These are phyloP conservation scores for Nemania sp. DNA, from an alignment of 2,329 filamentous ascomycete genomes.

Conservation along the genomic window DNA sequence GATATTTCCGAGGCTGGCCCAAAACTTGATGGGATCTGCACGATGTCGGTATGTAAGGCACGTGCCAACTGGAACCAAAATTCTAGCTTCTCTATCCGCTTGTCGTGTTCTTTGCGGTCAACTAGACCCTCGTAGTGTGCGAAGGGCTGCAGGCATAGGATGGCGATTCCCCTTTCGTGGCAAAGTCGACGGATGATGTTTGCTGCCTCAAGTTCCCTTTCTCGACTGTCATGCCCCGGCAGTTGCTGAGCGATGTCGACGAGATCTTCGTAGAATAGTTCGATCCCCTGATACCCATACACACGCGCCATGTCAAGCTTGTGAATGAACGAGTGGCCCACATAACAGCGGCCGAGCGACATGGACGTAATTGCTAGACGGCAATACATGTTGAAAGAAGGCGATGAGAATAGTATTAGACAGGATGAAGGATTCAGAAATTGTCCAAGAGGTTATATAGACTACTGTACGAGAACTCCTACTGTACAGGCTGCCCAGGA, in stretches of 20 bases:
- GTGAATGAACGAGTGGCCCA: conserved; percentile 67
- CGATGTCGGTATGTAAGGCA: conserved; percentile 69
- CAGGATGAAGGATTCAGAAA: neutral
- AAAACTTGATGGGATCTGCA: conserved; percentile 76
- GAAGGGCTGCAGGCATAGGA: conserved; percentile 77
- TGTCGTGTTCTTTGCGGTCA: conserved; percentile 61
- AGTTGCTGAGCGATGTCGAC: conserved; percentile 59
- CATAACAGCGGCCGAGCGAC: conserved; percentile 72
- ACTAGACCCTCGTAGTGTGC: conserved; percentile 76
- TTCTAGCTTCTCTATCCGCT: conserved; percentile 64
- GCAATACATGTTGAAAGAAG: conserved; percentile 51
- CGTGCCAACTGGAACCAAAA: conserved; percentile 72
- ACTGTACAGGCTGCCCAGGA: neutral
- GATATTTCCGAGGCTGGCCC: conserved; percentile 54
- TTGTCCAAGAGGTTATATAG: neutral
- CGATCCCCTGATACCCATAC: conserved; percentile 70
- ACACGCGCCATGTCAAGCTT: conserved; percentile 71
- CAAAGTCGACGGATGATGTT: conserved; percentile 61
- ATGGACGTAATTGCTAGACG: conserved; percentile 74
- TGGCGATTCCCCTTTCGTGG: conserved; percentile 55
- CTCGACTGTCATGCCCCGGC: conserved; percentile 46
- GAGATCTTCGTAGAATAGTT: conserved; percentile 80
- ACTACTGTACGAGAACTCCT: too few species aligned
- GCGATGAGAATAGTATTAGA: neutral
- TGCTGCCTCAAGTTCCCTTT: conserved; percentile 62